Base-by-base conservation (phyloP, 2,329 filamentous ascomycete species). In the Chalaropsis thielavioides region DNA sequence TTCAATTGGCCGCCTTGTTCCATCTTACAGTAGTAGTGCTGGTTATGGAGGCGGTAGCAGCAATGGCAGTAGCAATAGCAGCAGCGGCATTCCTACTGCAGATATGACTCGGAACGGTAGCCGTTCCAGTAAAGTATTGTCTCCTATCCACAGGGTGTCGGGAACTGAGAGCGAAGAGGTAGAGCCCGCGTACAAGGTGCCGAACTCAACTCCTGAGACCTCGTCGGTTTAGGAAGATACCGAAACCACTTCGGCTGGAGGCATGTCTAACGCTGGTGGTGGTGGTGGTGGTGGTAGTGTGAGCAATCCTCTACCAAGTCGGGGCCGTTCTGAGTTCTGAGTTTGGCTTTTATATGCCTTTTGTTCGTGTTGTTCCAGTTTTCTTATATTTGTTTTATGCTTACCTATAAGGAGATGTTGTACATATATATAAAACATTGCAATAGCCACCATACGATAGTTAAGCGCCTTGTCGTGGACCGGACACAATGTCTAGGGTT, bases 1-100 rank as follows among this genome's bases (percentile, higher is more conserved):
- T 27, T 66, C 64, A 0, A 49, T 66, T 63, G 64, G 64, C 7
- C 43, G 64, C 8, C 54, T 66, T 10, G 61, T 66, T 6, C 54
- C 44, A 22, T 60, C 61, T 41, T 63, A 54, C 35, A 63, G 62
- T 15, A 49, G 38, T 7, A 22, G 4, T 31, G 46, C 31, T 63
- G 46, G 31, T 8, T 58, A 58, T 58, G 54, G 31, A 1, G 17
- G 54, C 4, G 15, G 24, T 4, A 58, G 27, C 27, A 38, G 31
- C 27, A 58, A 13, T 35, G 24, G 31, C 54, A 38, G 35, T 10
- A 8, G 35, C 35, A 6, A 10, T 8, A 38, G 35, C 35, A 38
- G 35, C 35, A 38, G 35, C 10, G 35, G 35, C 35, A 8, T 38
- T 38, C 54, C 24, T 8, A 35, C 10, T 58, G 54, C 35, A 38